Conservation (phyloP, 768 basidiomycete genomes). For the Boletus vinaceobasis region DNA sequence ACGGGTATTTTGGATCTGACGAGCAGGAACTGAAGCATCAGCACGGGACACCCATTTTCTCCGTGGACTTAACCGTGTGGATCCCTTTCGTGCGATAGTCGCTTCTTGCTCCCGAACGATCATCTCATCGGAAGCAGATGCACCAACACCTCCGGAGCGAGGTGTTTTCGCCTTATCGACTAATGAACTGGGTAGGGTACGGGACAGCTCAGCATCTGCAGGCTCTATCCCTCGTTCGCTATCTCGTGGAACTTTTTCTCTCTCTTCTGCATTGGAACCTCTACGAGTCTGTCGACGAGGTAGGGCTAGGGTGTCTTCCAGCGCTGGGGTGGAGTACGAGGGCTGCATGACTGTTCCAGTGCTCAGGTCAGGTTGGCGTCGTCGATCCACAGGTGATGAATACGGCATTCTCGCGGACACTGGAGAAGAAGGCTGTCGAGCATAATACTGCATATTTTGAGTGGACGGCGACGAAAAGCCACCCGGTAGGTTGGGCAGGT, state of each 20-base stretch:
- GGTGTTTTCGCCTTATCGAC: constrained; percentile 14
- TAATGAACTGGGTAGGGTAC: constrained; percentile 11
- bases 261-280: constrained; percentile 26
- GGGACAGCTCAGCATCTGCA: constrained; percentile 20
- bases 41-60: constrained; percentile 21
- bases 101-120: constrained; percentile 19
- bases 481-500: constrained; percentile 24
- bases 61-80: constrained; percentile 18
- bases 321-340: constrained; percentile 26
- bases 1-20: constrained; percentile 11
- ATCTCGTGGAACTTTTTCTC: constrained; percentile 23
- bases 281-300: constrained; percentile 27
- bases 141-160: constrained; percentile 14
- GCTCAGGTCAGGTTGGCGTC: constrained; percentile 22
- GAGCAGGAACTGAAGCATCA: constrained; percentile 18
- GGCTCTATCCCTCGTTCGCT: constrained; percentile 20
- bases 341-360: constrained; percentile 22
- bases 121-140: constrained; percentile 22
- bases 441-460: constrained; percentile 35
- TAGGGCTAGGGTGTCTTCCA: constrained; percentile 29
- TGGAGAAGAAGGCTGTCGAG: constrained; percentile 38
- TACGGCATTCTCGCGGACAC: constrained; percentile 27
- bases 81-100: constrained; percentile 7
- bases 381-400: constrained; percentile 25
- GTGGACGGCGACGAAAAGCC: constrained; percentile 37